Conservation (phyloP, 1,284 basidiomycete genomes). For the Coriolopsis trogii region DNA sequence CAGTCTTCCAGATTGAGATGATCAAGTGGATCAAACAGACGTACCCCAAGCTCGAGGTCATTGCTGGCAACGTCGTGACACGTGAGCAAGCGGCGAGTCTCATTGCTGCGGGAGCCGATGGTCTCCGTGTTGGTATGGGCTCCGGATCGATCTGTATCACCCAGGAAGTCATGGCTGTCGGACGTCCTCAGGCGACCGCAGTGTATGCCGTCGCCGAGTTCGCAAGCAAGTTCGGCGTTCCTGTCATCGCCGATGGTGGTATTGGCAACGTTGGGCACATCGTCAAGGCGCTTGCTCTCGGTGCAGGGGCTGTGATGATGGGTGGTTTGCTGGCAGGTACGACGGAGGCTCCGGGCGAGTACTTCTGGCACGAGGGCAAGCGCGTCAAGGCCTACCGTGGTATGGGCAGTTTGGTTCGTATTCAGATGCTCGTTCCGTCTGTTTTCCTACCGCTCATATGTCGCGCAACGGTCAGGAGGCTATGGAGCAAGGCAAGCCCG, state of each 20-base stretch:
- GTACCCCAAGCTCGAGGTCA: constrained; percentile 86
- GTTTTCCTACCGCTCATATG: neutral
- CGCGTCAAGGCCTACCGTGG: constrained; percentile 98
- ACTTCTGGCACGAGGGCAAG: constrained; percentile 99
- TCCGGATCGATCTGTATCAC: constrained; percentile 99
- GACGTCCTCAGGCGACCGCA: constrained; percentile 96
- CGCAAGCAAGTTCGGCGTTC: constrained; percentile 91
- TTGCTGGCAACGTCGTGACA: constrained; percentile 98
- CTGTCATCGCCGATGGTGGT: constrained; percentile 98
- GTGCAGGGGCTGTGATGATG: constrained; percentile 99
- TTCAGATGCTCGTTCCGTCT: neutral
- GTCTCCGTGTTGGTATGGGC: constrained; percentile 95
- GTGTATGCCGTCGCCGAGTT: constrained; percentile 97
- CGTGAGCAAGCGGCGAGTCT: constrained; percentile 96
- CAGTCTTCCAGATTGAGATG: constrained; percentile 94
- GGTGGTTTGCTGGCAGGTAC: constrained; percentile 96
- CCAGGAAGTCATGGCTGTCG: constrained; percentile 99
- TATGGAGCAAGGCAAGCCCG: constrained; percentile 85
- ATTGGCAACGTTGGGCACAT: constrained; percentile 97
- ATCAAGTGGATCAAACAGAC: constrained; percentile 92
- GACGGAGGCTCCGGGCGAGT: constrained; percentile 97
- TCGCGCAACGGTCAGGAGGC: constrained; percentile 58
- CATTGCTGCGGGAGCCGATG: constrained; percentile 95
- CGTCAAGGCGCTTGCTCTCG: constrained; percentile 94
- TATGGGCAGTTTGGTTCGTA: constrained; percentile 83